Conservation (phyloP, 148 eudicot species). For the Arctostaphylos glauca region DNA sequence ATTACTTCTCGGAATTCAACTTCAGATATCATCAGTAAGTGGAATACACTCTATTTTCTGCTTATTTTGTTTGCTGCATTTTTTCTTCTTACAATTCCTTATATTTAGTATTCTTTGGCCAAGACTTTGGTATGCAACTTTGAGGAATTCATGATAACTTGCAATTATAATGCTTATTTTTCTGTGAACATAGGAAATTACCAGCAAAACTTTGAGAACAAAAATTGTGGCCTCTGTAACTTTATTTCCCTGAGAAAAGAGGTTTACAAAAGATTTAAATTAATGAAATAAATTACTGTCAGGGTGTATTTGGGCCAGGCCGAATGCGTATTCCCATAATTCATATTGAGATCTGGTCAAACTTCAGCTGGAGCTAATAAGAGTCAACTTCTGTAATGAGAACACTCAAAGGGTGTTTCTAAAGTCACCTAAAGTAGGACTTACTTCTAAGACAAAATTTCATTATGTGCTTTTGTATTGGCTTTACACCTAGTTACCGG, state of each 20-base stretch:
- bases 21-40: conserved; percentile 50
- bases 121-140: background rate
- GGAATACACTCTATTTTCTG: background rate
- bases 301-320: background rate
- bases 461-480: background rate
- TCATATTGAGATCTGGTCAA: background rate
- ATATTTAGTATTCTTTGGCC: background rate
- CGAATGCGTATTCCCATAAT: background rate
- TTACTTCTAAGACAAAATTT: conserved; percentile 19
- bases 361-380: background rate
- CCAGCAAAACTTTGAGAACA: background rate
- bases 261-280: background rate
- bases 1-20: conserved; percentile 45
- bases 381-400: background rate
- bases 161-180: background rate
- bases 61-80: background rate
- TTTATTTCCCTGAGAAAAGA: background rate
- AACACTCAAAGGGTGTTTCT: conserved; percentile 12
- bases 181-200: background rate
- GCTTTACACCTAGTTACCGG: conserved; percentile 13
- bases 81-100: background rate
- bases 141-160: background rate
- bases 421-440: conserved; percentile 15
- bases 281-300: background rate
- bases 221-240: background rate